Conservation (phyloP, 2,329 filamentous ascomycete species). For the Aspergillus calidoustus region DNA sequence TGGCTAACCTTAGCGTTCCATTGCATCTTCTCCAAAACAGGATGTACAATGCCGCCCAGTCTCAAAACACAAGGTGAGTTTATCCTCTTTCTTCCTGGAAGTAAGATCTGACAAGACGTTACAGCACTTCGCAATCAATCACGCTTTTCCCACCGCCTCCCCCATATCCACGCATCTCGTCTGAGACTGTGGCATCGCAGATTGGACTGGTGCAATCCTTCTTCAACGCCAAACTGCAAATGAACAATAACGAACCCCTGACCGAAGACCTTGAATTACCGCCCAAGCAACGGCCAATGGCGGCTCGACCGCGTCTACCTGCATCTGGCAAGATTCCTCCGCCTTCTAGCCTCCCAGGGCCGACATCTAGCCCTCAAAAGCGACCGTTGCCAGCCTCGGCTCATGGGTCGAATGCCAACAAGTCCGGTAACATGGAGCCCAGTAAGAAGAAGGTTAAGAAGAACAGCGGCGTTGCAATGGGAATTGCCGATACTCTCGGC, state of each 20-base stretch:
- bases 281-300: constrained; percentile 74
- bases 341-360: constrained; percentile 35
- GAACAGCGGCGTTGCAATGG: constrained; percentile 40
- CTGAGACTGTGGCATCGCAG: constrained; percentile 75
- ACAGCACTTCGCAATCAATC: constrained; percentile 52
- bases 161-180: constrained; percentile 76
- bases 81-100: not conserved
- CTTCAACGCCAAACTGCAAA: constrained; percentile 86
- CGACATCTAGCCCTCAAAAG: constrained; percentile 47
- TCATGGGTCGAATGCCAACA: constrained; percentile 29
- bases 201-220: constrained; percentile 90
- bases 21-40: constrained; percentile 91
- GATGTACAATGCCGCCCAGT: constrained; percentile 82
- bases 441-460: constrained; percentile 51
- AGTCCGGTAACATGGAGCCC: constrained; percentile 38
- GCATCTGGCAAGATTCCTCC: constrained; percentile 52
- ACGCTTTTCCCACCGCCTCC: constrained; percentile 67
- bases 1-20: constrained; percentile 86
- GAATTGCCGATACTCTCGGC: constrained; percentile 29
- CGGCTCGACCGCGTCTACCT: constrained; percentile 49
- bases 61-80: constrained; percentile 67
- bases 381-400: constrained; percentile 39
- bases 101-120: constrained; percentile 17
- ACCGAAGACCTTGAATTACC: constrained; percentile 95
- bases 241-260: constrained; percentile 79